phyloP scores from a whole-genome alignment of 306 rosid genomes.

The Medicago lupulina region DNA sequence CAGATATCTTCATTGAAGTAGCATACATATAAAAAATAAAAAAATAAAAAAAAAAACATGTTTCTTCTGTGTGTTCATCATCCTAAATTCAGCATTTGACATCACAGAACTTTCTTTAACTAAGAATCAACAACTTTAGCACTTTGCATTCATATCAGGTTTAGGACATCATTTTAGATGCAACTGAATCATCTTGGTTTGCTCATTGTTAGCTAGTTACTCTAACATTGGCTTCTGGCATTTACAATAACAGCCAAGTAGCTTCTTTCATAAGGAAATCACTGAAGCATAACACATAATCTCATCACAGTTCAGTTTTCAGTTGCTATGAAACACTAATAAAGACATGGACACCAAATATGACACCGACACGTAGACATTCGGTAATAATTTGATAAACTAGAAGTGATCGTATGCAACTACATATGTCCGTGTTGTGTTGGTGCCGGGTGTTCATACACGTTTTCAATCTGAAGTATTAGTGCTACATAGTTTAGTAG shows the following conservation, averaged over 20 bases:
- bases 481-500: not conserved
- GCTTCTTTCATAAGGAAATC: conserved; percentile 4
- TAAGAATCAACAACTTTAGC: not conserved
- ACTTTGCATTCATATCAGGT: not conserved
- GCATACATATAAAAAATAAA: too few relatives aligned
- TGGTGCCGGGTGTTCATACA: not conserved
- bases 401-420: not conserved
- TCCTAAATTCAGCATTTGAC: conserved; percentile 18
- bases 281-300: conserved; percentile 31
- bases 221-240: conserved; percentile 16
- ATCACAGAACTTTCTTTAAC: not conserved
- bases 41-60: not conserved
- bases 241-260: conserved; percentile 25
- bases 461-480: not conserved
- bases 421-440: not conserved
- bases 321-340: not conserved
- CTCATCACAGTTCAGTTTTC: not conserved
- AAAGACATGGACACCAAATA: not conserved
- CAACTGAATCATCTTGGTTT: conserved; percentile 31
- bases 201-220: conserved; percentile 14
- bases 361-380: not conserved
- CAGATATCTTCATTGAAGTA: not conserved
- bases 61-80: conserved; percentile 9
- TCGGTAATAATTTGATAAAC: not conserved
- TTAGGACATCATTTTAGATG: conserved; percentile 14